A percentile compares a stretch with the other conserved stretches of the same genome.
These are phyloP conservation scores for Pharnaceum exiguum DNA, from an alignment of 148 eudicot species.

Conservation along the genomic window DNA sequence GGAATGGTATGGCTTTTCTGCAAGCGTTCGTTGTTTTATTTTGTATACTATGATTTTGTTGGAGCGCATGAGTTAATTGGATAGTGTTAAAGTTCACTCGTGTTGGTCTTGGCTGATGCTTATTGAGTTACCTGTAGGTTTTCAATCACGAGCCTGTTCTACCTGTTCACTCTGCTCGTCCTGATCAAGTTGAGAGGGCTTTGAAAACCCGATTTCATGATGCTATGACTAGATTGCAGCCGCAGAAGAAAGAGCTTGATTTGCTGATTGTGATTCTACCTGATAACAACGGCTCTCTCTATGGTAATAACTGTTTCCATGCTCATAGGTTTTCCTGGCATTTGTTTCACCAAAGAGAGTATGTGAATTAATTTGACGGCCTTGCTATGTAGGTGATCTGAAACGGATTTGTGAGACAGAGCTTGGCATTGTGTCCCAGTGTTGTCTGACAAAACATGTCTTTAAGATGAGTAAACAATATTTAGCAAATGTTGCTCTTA, in stretches of 20 bases:
- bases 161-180: constrained; percentile 45
- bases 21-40: not conserved
- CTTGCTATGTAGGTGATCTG: constrained; percentile 50
- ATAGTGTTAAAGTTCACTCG: not conserved
- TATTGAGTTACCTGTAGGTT: constrained; percentile 21
- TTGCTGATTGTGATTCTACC: constrained; percentile 71
- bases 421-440: constrained; percentile 77
- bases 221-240: constrained; percentile 48
- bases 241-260: constrained; percentile 50
- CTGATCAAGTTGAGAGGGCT: constrained; percentile 69
- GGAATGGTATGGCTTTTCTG: constrained; percentile 52
- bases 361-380: not conserved
- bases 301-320: constrained; percentile 40
- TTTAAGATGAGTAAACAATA: constrained; percentile 59
- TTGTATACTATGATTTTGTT: not conserved
- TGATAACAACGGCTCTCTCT: constrained; percentile 81
- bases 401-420: constrained; percentile 87
- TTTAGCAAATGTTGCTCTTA: constrained; percentile 63
- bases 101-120: not conserved
- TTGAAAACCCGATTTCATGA: constrained; percentile 53
- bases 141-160: constrained; percentile 60
- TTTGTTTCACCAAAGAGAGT: too few relatives aligned
- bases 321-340: not conserved
- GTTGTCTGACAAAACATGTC: constrained; percentile 76
- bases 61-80: not conserved